phyloP scores from a whole-genome alignment of 805 yeast genomes.

The Saccharomycopsis sp. region DNA sequence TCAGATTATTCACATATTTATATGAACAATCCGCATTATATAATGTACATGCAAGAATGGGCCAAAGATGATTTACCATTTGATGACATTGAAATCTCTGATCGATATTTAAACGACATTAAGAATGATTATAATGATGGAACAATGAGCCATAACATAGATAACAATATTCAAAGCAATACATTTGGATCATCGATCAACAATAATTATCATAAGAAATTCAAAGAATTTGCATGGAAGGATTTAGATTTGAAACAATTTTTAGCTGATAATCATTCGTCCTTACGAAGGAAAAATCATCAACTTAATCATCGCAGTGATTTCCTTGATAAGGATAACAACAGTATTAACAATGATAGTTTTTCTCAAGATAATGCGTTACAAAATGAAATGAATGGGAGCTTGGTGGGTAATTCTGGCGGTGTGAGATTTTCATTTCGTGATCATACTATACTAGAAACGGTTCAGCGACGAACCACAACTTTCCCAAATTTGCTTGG shows the following conservation, averaged over 20 bases:
- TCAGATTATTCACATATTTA: constrained; percentile 23
- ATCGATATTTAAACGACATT: constrained; percentile 12
- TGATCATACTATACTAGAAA: constrained; percentile 18
- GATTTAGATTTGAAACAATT: constrained; percentile 26
- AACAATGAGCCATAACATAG: constrained; percentile 20
- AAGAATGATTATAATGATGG: constrained; percentile 7
- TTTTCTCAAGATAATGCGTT: too few species aligned
- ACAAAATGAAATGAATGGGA: not conserved
- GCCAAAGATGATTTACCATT: constrained; percentile 26
- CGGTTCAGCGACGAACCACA: constrained; percentile 10
- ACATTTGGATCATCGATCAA: constrained; percentile 25
- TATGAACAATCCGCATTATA: constrained; percentile 27
- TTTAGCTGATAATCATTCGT: constrained; percentile 21
- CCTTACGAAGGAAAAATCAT: too few species aligned
- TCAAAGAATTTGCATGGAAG: constrained; percentile 25
- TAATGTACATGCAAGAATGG: constrained; percentile 30
- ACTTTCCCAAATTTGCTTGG: not conserved
- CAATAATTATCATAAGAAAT: constrained; percentile 21
- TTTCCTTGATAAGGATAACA: too few species aligned
- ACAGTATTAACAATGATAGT: too few species aligned
- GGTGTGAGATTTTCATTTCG: constrained; percentile 15
- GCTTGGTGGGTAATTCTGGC: not conserved
- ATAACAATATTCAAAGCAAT: constrained; percentile 16
- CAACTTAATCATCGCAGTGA: too few species aligned
- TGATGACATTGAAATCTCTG: constrained; percentile 25